Base-by-base conservation (phyloP, 306 rosid species). In the Quercus bicolor region DNA sequence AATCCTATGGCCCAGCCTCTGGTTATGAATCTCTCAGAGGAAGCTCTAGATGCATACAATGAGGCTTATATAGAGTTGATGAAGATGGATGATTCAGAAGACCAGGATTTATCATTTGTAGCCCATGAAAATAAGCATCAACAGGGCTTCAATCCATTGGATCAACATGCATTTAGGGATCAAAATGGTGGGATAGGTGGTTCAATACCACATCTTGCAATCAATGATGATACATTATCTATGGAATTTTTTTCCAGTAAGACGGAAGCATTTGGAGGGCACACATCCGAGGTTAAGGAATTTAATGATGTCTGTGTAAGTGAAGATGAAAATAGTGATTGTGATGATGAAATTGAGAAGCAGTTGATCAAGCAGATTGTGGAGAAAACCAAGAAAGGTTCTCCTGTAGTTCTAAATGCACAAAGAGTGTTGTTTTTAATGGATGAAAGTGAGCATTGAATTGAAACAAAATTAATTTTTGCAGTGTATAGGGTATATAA, bases 371-470 rank as follows among this genome's bases (percentile, higher is more conserved):
- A 73, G 86, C 85, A 90, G 78, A 90, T 91, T 81, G 91, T 93
- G 84, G 98, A 91, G 81, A 88, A 89, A 79, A 86, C 89, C 84
- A 91, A 84, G 84, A 91, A 81, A 83, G 95, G 93, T 73, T 93
- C 93, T 73, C 89, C 91, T 24, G 89, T 86, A 28, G 84, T 90
- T 29, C 84, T 87, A 78, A 87, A 93, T 77, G 95, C 89, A 51
- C 90, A 86, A 74, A 90, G 75, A 81, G 74, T 90, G 70, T 81
- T 91, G 82, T 87, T 81, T 73, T 87, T 89, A 16, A 66, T 79
- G 87, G 90, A 82, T 70, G 89, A 87, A 80, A 80, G 80, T 64
- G 75, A 75, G 79, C 80, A 24, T 71, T 83, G 78, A 86, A 34
- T 9, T 23, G 72, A 60, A 29, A 65, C 56, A 33, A 24, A 80